Evolutionary conservation across 768 basidiomycete species (phyloP).

Genomic region (Leccinum fibrillosum): DNA sequence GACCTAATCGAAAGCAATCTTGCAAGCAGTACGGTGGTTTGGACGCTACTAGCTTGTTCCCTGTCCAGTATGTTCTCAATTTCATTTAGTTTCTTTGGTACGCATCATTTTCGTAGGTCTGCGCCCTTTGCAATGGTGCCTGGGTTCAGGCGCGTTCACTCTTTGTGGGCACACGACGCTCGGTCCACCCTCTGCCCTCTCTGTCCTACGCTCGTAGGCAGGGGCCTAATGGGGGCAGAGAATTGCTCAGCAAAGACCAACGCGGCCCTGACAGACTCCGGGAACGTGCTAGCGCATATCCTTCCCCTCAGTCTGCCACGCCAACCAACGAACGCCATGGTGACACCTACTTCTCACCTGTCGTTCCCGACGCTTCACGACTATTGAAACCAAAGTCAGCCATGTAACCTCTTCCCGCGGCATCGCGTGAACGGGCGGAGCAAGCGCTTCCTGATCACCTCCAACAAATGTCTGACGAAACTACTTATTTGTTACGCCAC

Average conservation of each 20-base stretch:
- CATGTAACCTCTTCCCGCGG: not conserved
- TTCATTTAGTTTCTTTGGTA: no score
- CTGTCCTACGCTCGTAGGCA: slow-evolving; percentile 31
- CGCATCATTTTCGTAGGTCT: no score
- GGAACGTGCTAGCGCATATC: not conserved
- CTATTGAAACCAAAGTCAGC: not conserved
- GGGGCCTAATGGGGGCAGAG: slow-evolving; percentile 1
- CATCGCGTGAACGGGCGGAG: not conserved
- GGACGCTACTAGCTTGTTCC: no score
- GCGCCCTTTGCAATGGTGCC: no score
- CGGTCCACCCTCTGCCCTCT: slow-evolving; percentile 32
- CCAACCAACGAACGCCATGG: slow-evolving; percentile 18
- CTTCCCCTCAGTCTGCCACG: slow-evolving; percentile 17
- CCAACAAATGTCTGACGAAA: slow-evolving; percentile 14
- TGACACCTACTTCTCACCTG: slow-evolving; percentile 2
- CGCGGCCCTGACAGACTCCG: not conserved
- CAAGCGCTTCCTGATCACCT: not conserved
- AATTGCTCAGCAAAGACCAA: not conserved
- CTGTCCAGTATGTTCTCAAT: no score
- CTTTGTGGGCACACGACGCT: slow-evolving; percentile 22
- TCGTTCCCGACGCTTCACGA: not conserved
- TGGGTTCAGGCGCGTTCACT: slow-evolving; percentile 15
- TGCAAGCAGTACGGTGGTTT: no score
- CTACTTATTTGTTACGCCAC: slow-evolving; percentile 14
- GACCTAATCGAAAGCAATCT: no score